Percentiles rank a stretch among this genome's conserved stretches.
phyloP scores from a whole-genome alignment of 768 basidiomycete genomes.

The Baorangia bicolor region DNA sequence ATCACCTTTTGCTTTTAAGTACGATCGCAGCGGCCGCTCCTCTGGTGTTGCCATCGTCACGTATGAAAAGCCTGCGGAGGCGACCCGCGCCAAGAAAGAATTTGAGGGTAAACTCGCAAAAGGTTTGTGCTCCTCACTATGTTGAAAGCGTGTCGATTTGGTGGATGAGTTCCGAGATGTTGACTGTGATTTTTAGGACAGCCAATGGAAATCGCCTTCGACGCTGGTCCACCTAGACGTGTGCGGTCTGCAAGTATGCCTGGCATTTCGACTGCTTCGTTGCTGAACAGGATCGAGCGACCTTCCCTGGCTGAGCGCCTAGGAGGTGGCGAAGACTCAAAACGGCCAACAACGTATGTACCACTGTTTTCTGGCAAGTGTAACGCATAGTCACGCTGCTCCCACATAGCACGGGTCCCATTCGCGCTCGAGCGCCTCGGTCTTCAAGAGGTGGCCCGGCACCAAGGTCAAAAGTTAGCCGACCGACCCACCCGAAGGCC shows the following conservation, averaged over 20 bases:
- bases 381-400: background rate
- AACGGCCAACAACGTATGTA: constrained; percentile 15
- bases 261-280: constrained; percentile 47
- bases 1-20: constrained; percentile 58
- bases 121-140: constrained; percentile 46
- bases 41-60: constrained; percentile 77
- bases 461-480: constrained; percentile 29
- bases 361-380: background rate
- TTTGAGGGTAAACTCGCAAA: constrained; percentile 87
- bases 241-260: constrained; percentile 49
- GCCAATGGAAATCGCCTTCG: constrained; percentile 71
- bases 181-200: constrained; percentile 52
- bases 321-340: constrained; percentile 42
- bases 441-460: constrained; percentile 10
- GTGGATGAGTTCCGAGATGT: background rate
- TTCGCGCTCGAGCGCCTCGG: constrained; percentile 39
- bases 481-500: constrained; percentile 45
- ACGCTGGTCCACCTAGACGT: constrained; percentile 45
- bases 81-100: constrained; percentile 78
- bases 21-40: constrained; percentile 94
- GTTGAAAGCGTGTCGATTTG: background rate
- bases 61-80: constrained; percentile 77
- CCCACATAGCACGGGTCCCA: constrained; percentile 38
- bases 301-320: constrained; percentile 68
- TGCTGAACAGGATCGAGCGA: constrained; percentile 76